Percentiles rank a stretch among this genome's conserved stretches.
phyloP scores from a whole-genome alignment of 2,329 filamentous ascomycete species.

The Calonectria pteridis region DNA sequence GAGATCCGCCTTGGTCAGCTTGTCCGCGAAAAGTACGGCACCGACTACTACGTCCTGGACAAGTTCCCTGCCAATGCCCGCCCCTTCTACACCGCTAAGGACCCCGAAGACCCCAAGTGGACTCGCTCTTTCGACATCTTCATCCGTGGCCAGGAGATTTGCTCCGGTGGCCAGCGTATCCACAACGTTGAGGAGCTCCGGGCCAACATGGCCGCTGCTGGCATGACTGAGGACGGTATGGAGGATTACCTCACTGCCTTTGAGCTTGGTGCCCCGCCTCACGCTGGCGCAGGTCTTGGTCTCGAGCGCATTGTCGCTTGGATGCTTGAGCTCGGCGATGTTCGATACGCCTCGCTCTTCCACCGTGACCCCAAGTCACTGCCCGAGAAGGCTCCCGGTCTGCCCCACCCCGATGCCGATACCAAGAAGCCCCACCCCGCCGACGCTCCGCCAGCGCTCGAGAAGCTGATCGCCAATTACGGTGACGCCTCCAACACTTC shows the following conservation, averaged over 20 bases:
- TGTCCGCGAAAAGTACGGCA: conserved; percentile 86
- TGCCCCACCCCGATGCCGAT: conserved; percentile 91
- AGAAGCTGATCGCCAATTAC: conserved; percentile 94
- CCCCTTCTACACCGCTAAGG: conserved; percentile 92
- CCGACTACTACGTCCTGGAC: conserved; percentile 94
- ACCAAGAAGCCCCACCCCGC: conserved; percentile 67
- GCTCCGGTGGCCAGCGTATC: conserved; percentile 93
- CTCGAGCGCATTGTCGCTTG: conserved; percentile 91
- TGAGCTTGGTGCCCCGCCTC: conserved; percentile 88
- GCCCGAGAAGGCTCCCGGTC: conserved; percentile 72
- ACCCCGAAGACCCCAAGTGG: conserved; percentile 76
- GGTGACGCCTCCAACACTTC: conserved; percentile 95
- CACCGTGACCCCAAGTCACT: conserved; percentile 90
- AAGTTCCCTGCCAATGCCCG: conserved; percentile 89
- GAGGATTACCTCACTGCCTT: conserved; percentile 92
- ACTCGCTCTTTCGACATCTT: conserved; percentile 98
- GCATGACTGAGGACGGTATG: conserved; percentile 85
- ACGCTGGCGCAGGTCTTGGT: conserved; percentile 91
- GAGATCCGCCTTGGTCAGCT: conserved; percentile 89
- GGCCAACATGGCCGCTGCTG: conserved; percentile 80
- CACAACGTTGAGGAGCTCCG: conserved; percentile 82
- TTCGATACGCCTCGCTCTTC: conserved; percentile 89
- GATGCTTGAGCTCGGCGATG: conserved; percentile 87
- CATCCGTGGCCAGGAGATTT: conserved; percentile 91
- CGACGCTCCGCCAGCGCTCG: conserved; percentile 77